phyloP scores from a whole-genome alignment of 2,329 filamentous ascomycete genomes.

The Rasamsonia emersonii region DNA sequence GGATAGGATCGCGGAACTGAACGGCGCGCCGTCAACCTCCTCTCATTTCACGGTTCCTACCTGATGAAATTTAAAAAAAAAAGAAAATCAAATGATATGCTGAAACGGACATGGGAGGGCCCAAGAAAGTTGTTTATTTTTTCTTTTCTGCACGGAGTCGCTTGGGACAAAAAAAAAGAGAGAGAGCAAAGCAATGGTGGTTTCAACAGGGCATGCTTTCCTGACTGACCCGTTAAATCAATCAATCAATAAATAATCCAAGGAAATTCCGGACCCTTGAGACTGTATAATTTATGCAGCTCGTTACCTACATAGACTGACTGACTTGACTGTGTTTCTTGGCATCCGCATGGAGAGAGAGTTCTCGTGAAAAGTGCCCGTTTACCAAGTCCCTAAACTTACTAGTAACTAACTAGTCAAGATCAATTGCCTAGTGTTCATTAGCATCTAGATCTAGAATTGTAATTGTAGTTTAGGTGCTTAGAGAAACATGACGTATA shows the following conservation, averaged over 20 bases:
- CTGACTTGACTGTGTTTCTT: no score
- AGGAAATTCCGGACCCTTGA: slow-evolving; percentile 31
- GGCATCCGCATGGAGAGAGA: no score
- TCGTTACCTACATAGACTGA: slow-evolving; percentile 11
- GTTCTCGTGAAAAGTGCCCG: no score
- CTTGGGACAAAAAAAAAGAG: slow-evolving; percentile 18
- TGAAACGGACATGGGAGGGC: slow-evolving; percentile 28
- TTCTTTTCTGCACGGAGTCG: slow-evolving; percentile 31
- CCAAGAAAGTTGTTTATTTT: slow-evolving; percentile 12
- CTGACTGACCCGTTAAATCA: slow-evolving; percentile 5
- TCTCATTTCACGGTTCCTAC: slow-evolving; percentile 21
- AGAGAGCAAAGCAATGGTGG: no score
- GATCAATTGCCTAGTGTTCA: no score
- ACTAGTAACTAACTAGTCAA: no score
- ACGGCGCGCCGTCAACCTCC: slow-evolving; percentile 34
- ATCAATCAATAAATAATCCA: slow-evolving; percentile 24
- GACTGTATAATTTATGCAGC: slow-evolving; percentile 3
- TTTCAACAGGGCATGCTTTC: slow-evolving; percentile 28
- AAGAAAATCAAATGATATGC: slow-evolving; percentile 22
- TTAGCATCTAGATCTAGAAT: no score
- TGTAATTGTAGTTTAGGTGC: no score
- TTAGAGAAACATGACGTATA: no score
- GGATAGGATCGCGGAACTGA: slow-evolving; percentile 31
- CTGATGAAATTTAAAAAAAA: slow-evolving; percentile 29
- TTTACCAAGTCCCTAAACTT: no score